Conservation (phyloP, 1,284 basidiomycete species). For the Pseudozyma pruni region DNA sequence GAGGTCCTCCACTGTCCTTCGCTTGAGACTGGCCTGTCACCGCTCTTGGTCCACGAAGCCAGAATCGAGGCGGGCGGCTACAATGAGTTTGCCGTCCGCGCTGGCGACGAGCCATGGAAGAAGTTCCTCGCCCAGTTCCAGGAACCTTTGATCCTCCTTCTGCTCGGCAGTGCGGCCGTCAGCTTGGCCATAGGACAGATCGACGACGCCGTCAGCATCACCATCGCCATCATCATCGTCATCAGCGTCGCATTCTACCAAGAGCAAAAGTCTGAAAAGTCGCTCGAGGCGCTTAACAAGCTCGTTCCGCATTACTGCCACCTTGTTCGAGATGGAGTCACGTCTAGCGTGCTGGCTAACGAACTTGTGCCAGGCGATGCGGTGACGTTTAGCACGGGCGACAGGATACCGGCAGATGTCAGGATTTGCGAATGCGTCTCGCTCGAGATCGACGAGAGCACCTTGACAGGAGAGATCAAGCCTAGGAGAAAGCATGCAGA, state of each 20-base stretch:
- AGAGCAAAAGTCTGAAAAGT: slow-evolving; percentile 93
- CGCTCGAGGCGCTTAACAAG: slow-evolving; percentile 92
- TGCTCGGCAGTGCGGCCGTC: slow-evolving; percentile 86
- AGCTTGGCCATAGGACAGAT: slow-evolving; percentile 90
- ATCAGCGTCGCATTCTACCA: slow-evolving; percentile 95
- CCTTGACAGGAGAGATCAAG: slow-evolving; percentile 90
- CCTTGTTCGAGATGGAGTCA: slow-evolving; percentile 76
- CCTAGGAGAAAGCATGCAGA: slow-evolving; percentile 79
- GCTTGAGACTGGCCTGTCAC: slow-evolving; percentile 43
- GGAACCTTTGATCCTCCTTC: slow-evolving; percentile 88
- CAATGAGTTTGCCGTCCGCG: slow-evolving; percentile 91
- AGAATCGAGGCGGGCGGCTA: slow-evolving; percentile 44
- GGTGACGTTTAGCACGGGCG: slow-evolving; percentile 85
- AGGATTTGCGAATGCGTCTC: slow-evolving; percentile 81
- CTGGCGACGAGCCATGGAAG: slow-evolving; percentile 80
- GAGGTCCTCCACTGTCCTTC: slow-evolving; percentile 46
- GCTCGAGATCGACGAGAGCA: slow-evolving; percentile 93
- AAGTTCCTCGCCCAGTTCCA: slow-evolving; percentile 94
- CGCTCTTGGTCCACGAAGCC: slow-evolving; percentile 34
- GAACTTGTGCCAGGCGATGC: slow-evolving; percentile 94
- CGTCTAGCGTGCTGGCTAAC: slow-evolving; percentile 81
- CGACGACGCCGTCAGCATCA: slow-evolving; percentile 93
- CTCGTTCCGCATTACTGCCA: slow-evolving; percentile 96
- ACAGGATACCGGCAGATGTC: slow-evolving; percentile 92
- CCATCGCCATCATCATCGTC: slow-evolving; percentile 91